Evolutionary conservation across 345 rosid species (phyloP), one percentile per base, ranked within the genome.

Genomic region (Cardamine chenopodiifolia): DNA sequence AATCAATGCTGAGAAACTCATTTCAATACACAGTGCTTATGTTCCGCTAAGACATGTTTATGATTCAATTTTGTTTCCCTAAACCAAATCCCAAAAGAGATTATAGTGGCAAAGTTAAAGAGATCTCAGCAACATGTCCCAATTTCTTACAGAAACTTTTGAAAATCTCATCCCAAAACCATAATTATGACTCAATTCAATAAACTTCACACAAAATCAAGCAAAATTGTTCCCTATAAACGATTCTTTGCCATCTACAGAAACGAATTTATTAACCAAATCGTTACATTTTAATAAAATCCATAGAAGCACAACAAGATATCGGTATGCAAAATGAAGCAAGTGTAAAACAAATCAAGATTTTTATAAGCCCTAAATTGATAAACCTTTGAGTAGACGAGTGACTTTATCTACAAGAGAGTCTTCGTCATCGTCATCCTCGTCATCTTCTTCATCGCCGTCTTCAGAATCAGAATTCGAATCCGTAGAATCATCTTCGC

Each of bases 381-480:
- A 20, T 26, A 78, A 72, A 85, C 86, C 90, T 80, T 77, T 61
- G 57, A 88, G 82, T 34, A 83, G 78, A 54, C 70, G 53, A 62
- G 80, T 65, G 70, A 85, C 85, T 78, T 68, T 78, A 37, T 71
- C 40, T 66, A 79, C 83, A 52, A 82, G 76, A 72, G 85, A 77
- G 54, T 81, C 84, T 25, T 78, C 85, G 2, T 73, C 82, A 2
- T 73, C 73, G 1, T 69, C 79, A 4, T 73, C 83, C 0, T 77
- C 79, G 4, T 40, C 79, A 2, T 72, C 60, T 0, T 29, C 67
- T 4, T 29, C 70, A 3, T 71, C 77, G 0, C 40, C 77, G 4
- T 72, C 62, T 8, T 71, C 73, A 14, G 20, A 57, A 18, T 70
- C 85, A 7, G 55, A 65, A 31, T 78, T 66, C 17, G 68, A 66